Evolutionary conservation across 768 basidiomycete genomes (phyloP).

Genomic region (Auriscalpium vulgare): DNA sequence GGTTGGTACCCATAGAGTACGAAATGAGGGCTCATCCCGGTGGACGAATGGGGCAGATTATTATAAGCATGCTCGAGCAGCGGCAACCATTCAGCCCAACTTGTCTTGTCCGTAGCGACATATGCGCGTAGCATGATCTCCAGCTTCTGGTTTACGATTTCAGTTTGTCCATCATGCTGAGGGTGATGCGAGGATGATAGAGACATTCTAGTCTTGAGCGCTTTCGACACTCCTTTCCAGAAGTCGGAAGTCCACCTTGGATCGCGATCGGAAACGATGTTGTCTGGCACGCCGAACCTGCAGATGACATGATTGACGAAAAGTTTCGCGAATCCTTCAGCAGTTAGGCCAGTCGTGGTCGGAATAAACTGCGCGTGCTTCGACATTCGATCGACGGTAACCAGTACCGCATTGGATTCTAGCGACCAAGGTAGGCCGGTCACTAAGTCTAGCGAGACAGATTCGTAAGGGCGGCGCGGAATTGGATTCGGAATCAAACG

Average conservation of each 20-base stretch:
- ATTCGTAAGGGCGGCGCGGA: conserved; percentile 10
- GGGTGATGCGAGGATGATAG: not conserved
- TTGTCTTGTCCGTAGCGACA: not conserved
- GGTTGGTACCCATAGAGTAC: conserved; percentile 15
- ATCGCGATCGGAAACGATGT: not conserved
- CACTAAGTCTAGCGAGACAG: conserved; percentile 7
- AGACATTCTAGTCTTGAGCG: not conserved
- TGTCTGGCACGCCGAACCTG: not conserved
- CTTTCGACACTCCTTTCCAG: not conserved
- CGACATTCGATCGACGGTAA: conserved; percentile 16
- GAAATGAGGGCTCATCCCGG: conserved; percentile 12
- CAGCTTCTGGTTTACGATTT: conserved; percentile 13
- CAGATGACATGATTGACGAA: conserved; percentile 5
- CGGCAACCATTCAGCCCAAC: conserved; percentile 1
- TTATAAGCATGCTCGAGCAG: conserved; percentile 11
- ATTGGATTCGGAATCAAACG: conserved; percentile 5
- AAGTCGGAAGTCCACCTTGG: not conserved
- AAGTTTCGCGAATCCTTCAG: conserved; percentile 3
- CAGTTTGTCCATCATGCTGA: conserved; percentile 11
- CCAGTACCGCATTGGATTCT: conserved; percentile 9
- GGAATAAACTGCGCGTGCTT: conserved; percentile 26
- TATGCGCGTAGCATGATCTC: conserved; percentile 11
- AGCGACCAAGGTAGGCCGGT: conserved; percentile 6
- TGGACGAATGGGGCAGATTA: conserved; percentile 3
- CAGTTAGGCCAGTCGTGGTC: conserved; percentile 2